phyloP scores from a whole-genome alignment of 306 rosid genomes.

The Citrullus mucosospermus region DNA sequence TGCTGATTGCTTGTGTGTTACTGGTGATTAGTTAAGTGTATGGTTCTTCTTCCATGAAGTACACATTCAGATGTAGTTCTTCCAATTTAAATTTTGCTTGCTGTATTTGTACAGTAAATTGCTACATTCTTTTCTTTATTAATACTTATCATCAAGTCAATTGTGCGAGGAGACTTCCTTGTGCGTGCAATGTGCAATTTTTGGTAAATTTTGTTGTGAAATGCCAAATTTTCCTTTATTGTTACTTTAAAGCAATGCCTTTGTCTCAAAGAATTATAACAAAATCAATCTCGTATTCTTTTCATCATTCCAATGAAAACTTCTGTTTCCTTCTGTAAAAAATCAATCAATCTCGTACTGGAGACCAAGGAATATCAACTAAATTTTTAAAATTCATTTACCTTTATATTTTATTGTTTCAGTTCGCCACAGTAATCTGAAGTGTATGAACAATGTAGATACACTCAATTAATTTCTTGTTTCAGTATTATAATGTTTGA shows the following conservation, averaged over 20 bases:
- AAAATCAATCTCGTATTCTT: neutral
- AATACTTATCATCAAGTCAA: neutral
- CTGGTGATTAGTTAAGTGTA: neutral
- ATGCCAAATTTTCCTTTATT: neutral
- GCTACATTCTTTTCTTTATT: neutral
- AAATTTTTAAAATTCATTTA: neutral
- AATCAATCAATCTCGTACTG: neutral
- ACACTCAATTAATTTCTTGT: neutral
- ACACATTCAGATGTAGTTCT: neutral
- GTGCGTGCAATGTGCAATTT: neutral
- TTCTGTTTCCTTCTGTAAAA: too few relatives aligned
- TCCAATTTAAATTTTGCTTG: neutral
- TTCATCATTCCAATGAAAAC: too few relatives aligned
- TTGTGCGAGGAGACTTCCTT: neutral
- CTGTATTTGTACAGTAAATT: neutral
- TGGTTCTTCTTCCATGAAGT: neutral
- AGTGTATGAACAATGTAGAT: neutral
- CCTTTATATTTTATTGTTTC: neutral
- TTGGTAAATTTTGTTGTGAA: neutral
- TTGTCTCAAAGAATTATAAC: neutral
- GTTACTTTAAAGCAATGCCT: neutral
- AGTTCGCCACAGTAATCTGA: neutral
- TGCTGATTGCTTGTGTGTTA: neutral
- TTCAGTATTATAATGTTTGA: neutral
- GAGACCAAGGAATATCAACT: neutral